These are phyloP conservation scores for Talaromyces nanjingensis DNA, from an alignment of 495 filamentous ascomycete species.

Conservation along the genomic window DNA sequence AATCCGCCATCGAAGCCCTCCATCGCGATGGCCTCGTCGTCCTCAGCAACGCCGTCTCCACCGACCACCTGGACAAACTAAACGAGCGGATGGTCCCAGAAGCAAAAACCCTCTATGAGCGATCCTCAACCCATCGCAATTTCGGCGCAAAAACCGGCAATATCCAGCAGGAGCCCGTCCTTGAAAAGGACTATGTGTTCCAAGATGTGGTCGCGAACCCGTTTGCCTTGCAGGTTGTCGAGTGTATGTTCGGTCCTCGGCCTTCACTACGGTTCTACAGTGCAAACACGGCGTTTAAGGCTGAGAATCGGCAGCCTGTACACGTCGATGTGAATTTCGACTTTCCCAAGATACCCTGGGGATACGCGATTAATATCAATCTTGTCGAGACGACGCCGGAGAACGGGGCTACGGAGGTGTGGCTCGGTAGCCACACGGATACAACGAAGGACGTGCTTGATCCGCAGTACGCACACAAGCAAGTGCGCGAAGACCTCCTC, in stretches of 20 bases:
- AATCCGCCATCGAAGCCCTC: conserved; percentile 45
- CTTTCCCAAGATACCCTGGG: conserved; percentile 31
- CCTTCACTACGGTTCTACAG: conserved; percentile 45
- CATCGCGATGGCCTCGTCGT: conserved; percentile 53
- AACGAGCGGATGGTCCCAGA: conserved; percentile 47
- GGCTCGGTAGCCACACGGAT: conserved; percentile 31
- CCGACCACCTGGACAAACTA: conserved; percentile 31
- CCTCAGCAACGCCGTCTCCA: conserved; percentile 38
- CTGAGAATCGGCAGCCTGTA: conserved; percentile 35
- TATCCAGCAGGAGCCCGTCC: conserved; percentile 46
- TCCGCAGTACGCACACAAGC: conserved; percentile 10
- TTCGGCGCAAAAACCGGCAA: conserved; percentile 47
- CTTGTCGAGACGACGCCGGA: conserved; percentile 19
- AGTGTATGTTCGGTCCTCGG: conserved; percentile 38
- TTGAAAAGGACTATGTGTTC: conserved; percentile 30
- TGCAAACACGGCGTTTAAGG: conserved; percentile 44
- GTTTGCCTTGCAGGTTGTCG: conserved; percentile 42
- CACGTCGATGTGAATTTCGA: conserved; percentile 50
- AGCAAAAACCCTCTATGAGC: conserved; percentile 32
- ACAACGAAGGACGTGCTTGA: conserved; percentile 22
- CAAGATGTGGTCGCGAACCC: conserved; percentile 37
- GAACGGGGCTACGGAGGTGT: conserved; percentile 38
- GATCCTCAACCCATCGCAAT: conserved; percentile 36
- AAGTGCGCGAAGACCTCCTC: conserved; percentile 16
- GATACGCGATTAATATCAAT: conserved; percentile 17